Evolutionary conservation across 768 basidiomycete species (phyloP).

Genomic region (Boletellus sp.): DNA sequence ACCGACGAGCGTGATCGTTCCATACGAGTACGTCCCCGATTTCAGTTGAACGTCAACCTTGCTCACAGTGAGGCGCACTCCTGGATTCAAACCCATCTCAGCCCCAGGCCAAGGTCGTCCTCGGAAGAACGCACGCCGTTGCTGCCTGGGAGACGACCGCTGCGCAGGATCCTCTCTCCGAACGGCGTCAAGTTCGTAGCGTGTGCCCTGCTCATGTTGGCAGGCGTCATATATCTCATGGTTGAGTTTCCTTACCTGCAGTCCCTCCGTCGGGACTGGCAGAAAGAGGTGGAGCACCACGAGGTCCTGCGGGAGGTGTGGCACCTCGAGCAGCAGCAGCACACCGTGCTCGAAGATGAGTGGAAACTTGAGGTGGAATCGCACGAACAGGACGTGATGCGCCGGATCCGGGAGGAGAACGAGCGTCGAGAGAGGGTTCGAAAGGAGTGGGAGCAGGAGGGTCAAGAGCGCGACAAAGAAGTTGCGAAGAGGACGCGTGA

Average conservation of each 20-base stretch:
- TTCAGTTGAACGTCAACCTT: not conserved
- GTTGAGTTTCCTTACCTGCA: not conserved
- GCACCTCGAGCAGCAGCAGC: constrained; percentile 6
- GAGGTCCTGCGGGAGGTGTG: constrained; percentile 1
- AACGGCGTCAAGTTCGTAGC: not conserved
- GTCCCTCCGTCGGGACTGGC: not conserved
- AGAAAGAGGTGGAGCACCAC: not conserved
- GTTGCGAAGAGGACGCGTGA: not conserved
- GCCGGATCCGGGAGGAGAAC: constrained; percentile 5
- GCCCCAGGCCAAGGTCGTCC: not conserved
- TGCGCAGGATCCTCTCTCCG: not conserved
- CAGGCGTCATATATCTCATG: not conserved
- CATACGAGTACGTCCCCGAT: not conserved
- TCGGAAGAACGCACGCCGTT: constrained; percentile 7
- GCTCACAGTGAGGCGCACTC: too few species aligned
- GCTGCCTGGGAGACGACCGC: constrained; percentile 1
- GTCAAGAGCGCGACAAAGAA: not conserved
- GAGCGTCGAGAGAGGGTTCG: constrained; percentile 4
- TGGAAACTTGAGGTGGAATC: constrained; percentile 13
- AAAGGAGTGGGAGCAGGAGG: constrained; percentile 5
- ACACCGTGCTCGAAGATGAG: not conserved
- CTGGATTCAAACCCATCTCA: too few species aligned
- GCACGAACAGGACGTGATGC: constrained; percentile 7
- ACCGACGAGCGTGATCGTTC: not conserved
- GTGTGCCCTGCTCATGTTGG: not conserved